These are phyloP conservation scores for Macrocybe gigantea DNA, from an alignment of 768 basidiomycete species.

Conservation along the genomic window DNA sequence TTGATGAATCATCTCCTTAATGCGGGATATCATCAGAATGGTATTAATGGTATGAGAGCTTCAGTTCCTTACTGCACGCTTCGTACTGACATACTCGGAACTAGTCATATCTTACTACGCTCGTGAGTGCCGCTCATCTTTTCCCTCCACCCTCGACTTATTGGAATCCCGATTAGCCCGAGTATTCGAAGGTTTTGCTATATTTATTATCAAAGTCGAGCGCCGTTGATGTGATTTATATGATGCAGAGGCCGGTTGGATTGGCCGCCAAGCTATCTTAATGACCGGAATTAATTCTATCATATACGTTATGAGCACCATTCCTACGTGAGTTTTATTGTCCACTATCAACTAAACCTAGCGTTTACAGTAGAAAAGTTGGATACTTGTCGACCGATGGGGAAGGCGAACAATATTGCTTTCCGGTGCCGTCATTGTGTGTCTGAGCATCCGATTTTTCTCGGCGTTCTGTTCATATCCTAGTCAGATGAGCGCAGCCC, in stretches of 20 bases:
- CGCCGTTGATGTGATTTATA: too few relatives aligned
- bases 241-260: slow-evolving; percentile 73
- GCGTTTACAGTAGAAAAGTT: slow-evolving; percentile 37
- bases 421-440: slow-evolving; percentile 64
- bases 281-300: slow-evolving; percentile 87
- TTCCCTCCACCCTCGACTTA: background rate
- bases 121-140: slow-evolving; percentile 44
- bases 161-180: slow-evolving; percentile 42
- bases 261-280: slow-evolving; percentile 77
- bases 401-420: slow-evolving; percentile 78
- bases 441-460: slow-evolving; percentile 12
- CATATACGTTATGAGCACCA: slow-evolving; percentile 61
- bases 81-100: slow-evolving; percentile 2
- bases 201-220: background rate
- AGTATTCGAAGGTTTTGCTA: slow-evolving; percentile 78
- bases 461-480: background rate
- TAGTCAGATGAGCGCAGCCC: slow-evolving; percentile 71
- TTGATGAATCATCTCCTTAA: background rate
- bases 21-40: slow-evolving; percentile 51
- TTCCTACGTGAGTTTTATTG: slow-evolving; percentile 53
- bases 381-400: slow-evolving; percentile 82
- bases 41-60: slow-evolving; percentile 72
- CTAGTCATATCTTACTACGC: slow-evolving; percentile 94
- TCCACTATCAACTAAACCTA: slow-evolving; percentile 1
- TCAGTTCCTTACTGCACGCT: background rate